Evolutionary conservation across 768 basidiomycete genomes (phyloP).

Genomic region (Pisolithus albus): DNA sequence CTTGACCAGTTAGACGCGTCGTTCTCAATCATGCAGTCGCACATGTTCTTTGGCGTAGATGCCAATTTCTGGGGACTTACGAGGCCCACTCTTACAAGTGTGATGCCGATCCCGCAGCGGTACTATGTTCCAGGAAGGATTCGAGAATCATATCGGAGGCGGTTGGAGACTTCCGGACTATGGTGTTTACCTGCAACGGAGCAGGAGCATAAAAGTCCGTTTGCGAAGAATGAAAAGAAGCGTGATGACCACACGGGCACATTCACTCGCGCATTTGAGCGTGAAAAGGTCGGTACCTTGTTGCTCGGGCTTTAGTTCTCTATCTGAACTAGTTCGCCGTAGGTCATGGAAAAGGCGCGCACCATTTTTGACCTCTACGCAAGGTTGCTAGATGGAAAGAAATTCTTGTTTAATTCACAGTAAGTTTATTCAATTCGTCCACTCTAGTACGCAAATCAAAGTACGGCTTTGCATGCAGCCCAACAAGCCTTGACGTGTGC

Average conservation of each 20-base stretch:
- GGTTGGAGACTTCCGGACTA: slow-evolving; percentile 57
- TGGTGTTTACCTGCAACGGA: slow-evolving; percentile 44
- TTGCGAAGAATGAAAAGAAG: slow-evolving; percentile 28
- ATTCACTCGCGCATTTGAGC: slow-evolving; percentile 53
- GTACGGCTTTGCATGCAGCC: slow-evolving; percentile 31
- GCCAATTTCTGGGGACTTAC: slow-evolving; percentile 59
- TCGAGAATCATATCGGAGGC: slow-evolving; percentile 46
- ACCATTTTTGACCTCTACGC: slow-evolving; percentile 51
- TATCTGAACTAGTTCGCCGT: neutral
- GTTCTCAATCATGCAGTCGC: slow-evolving; percentile 37
- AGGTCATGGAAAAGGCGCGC: slow-evolving; percentile 58
- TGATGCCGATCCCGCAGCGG: slow-evolving; percentile 60
- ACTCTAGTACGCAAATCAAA: neutral
- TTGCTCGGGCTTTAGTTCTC: neutral
- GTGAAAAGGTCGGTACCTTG: slow-evolving; percentile 42
- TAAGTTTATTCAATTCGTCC: slow-evolving; percentile 18
- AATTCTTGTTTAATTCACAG: slow-evolving; percentile 49
- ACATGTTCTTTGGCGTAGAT: slow-evolving; percentile 54
- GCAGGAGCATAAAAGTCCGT: slow-evolving; percentile 34
- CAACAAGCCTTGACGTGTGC: slow-evolving; percentile 55
- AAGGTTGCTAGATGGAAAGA: slow-evolving; percentile 43
- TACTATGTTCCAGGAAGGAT: slow-evolving; percentile 69
- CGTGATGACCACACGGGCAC: slow-evolving; percentile 30
- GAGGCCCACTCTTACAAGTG: slow-evolving; percentile 44
- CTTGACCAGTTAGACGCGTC: neutral